phyloP scores from a whole-genome alignment of 495 filamentous ascomycete genomes.

The Copromyces sp. region DNA sequence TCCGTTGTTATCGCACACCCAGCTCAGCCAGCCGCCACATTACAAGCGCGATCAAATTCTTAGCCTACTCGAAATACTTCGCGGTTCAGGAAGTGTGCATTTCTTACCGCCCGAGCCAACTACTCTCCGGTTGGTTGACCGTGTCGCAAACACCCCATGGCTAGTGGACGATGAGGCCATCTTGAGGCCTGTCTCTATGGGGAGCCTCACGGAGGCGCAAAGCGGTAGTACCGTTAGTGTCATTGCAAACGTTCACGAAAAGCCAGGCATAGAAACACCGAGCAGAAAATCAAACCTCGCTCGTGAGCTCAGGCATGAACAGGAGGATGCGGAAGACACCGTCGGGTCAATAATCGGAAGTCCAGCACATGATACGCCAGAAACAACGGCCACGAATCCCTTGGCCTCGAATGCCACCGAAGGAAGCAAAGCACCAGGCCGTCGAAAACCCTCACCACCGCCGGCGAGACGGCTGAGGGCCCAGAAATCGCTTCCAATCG shows the following conservation, averaged over 20 bases:
- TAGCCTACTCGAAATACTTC: conserved; percentile 60
- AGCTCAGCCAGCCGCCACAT: conserved; percentile 70
- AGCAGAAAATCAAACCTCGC: conserved; percentile 45
- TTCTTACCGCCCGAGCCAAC: conserved; percentile 89
- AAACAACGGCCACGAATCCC: not conserved
- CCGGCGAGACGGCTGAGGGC: conserved; percentile 21
- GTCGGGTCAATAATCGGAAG: not conserved
- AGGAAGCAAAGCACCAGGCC: not conserved
- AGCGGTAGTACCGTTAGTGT: conserved; percentile 55
- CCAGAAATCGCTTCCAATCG: conserved; percentile 34
- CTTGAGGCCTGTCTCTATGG: conserved; percentile 28
- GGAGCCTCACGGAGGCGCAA: conserved; percentile 37
- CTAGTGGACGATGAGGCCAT: conserved; percentile 42
- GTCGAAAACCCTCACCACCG: conserved; percentile 3
- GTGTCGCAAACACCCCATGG: conserved; percentile 81
- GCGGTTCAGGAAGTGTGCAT: conserved; percentile 53
- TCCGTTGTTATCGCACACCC: conserved; percentile 81
- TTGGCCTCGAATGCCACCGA: conserved; percentile 1
- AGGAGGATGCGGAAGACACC: conserved; percentile 4
- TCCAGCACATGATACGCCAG: not conserved
- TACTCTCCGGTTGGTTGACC: conserved; percentile 69
- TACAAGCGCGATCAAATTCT: conserved; percentile 88
- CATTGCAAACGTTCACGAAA: conserved; percentile 66
- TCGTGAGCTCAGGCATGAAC: conserved; percentile 5
- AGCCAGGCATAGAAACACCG: conserved; percentile 76